Evolutionary conservation across 1,284 basidiomycete genomes (phyloP), one percentile per base, ranked within the genome.

Genomic region (Phylloboletellus chloephorus): DNA sequence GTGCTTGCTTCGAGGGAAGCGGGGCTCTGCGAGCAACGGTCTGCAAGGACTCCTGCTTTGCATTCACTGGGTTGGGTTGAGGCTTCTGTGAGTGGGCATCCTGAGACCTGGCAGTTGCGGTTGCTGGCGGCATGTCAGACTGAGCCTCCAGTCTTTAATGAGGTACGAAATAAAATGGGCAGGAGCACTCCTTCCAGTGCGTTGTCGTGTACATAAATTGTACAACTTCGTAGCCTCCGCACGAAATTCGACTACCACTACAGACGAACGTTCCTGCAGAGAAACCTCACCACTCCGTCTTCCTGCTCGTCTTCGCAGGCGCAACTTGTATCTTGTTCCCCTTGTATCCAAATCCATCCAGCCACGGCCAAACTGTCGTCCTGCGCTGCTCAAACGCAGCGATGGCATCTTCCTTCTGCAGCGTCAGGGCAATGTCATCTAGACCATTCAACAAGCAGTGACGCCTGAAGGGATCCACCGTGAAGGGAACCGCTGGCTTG

Each of bases 381-480:
- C 93, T 66, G 53, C 76, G 76, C 54, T 74, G 60, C 74, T 97
- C 93, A 56, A 95, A 97, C 39, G 65, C 56, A 49, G 73, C 70
- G 50, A 97, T 94, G 15, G 71, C 62, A 10, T 68, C 66, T 32
- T 71, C 78, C 61, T 82, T 82, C 63, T 88, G 80, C 70, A 97
- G 72, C 25, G 93, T 97, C 61, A 97, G 69, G 34, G 85, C 90
- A 52, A 96, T 93, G 61, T 96, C 92, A 63, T 97, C 93, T 51
- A 97, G 69, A 23, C 93, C 93, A 58, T 97, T 93, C 65, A 97
- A 62, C 64, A 97, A 68, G 63, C 94, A 94, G 61, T 94, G 88
- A 46, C 89, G 73, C 46, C 92, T 75, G 84, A 97, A 97, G 0
- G 82, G 66, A 66, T 97, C 93, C 35, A 84, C 80, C 28, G 74